Evolutionary conservation across 805 yeast species (phyloP), one percentile per base, ranked within the genome.

Genomic region (Danielia oregonensis): DNA sequence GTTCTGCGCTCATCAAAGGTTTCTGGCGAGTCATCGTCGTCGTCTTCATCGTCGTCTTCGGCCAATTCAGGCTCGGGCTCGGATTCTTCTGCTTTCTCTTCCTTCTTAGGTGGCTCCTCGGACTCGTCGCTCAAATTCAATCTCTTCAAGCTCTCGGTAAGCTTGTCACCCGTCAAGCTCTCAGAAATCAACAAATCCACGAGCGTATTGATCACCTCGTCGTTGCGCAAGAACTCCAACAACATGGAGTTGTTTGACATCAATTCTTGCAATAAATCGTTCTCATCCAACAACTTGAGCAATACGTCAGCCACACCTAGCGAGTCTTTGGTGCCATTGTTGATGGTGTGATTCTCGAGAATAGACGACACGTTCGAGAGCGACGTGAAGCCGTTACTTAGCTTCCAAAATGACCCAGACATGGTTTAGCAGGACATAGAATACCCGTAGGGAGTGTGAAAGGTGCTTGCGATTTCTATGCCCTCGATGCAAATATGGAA

Each of bases 221-320:
- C 68, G 24, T 82, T 76, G 43, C 82, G 62, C 24, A 86, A 63
- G 54, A 86, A 93, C 38, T 84, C 84, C 17, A 84, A 65, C 18
- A 86, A 59, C 39, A 82, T 89, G 29, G 78, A 82, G 47, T 85
- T 91, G 52, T 83, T 88, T 41, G 86, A 63, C 29, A 86, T 59
- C 30, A 81, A 82, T 29, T 74, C 78, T 39, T 79, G 57, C 15
- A 66, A 52, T 35, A 68, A 53, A 42, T 68, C 72, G 41, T 56
- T 58, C 39, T 68, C 73, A 37, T 68, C 71, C 41, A 68, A 52
- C 18, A 68, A 52, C 40, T 61, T 61, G 35, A 56, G 25, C 24
- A 66, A 51, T 6, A 63, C 57, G 3, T 52, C 55, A 14, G 48
- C 52, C 4, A 56, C 42, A 24, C 43, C 35, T 7, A 48, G 29